phyloP scores from a whole-genome alignment of 768 basidiomycete species.

The Hericium erinaceus region DNA sequence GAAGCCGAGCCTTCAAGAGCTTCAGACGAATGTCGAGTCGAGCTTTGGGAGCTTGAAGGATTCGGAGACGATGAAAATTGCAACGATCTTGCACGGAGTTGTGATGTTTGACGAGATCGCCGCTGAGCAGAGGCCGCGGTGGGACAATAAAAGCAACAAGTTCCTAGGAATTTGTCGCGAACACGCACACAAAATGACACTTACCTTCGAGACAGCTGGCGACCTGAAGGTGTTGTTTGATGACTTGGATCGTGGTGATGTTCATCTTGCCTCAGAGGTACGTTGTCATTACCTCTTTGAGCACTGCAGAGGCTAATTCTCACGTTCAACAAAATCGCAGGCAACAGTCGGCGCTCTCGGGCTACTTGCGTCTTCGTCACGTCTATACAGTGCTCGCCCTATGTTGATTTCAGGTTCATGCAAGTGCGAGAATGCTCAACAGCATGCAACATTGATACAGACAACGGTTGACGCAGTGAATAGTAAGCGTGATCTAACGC shows the following conservation, averaged over 20 bases:
- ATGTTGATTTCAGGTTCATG: neutral
- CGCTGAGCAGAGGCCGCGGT: neutral
- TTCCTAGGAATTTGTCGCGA: neutral
- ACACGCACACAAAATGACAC: neutral
- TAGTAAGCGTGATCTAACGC: neutral
- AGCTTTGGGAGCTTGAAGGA: too few species aligned
- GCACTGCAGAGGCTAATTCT: neutral
- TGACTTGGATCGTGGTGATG: neutral
- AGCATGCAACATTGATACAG: neutral
- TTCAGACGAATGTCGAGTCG: neutral
- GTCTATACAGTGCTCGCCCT: neutral
- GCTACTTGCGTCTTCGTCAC: neutral
- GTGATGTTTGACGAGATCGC: neutral
- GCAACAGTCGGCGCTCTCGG: neutral
- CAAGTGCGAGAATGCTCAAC: neutral
- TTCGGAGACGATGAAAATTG: fast-evolving
- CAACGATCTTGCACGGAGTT: neutral
- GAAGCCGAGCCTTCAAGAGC: neutral
- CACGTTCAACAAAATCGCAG: neutral
- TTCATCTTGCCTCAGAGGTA: neutral
- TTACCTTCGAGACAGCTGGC: neutral
- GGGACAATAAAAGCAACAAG: neutral
- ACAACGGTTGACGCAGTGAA: neutral
- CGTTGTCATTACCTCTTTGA: neutral
- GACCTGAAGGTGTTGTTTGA: neutral